These are phyloP conservation scores for Eucalyptus camaldulensis DNA, from an alignment of 345 rosid genomes.

Conservation along the genomic window DNA sequence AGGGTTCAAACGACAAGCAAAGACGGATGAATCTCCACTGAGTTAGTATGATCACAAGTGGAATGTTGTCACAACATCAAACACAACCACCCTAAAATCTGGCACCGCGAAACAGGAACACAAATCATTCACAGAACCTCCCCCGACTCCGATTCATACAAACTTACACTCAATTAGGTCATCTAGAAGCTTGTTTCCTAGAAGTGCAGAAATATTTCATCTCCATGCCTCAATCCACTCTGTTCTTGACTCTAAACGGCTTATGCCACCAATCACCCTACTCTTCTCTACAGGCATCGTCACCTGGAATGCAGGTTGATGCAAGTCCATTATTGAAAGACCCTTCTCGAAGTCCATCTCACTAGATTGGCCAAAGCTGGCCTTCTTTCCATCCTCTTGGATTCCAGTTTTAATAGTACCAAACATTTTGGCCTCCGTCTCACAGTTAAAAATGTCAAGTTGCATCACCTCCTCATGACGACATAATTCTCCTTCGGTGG, in stretches of 20 bases:
- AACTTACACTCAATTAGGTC: neutral
- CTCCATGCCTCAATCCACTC: slow-evolving; percentile 67
- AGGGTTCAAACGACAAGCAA: neutral
- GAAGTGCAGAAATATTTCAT: slow-evolving; percentile 4
- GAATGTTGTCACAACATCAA: neutral
- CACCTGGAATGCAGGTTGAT: slow-evolving; percentile 12
- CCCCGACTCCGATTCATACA: neutral
- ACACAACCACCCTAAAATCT: neutral
- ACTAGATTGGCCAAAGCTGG: slow-evolving; percentile 25
- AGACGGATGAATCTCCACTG: neutral
- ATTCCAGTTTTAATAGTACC: neutral
- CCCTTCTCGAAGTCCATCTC: slow-evolving; percentile 11
- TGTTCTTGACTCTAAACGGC: slow-evolving; percentile 46
- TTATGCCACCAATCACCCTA: slow-evolving; percentile 35
- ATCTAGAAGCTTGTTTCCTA: neutral
- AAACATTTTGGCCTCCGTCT: neutral
- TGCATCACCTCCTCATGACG: neutral
- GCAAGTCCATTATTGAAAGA: slow-evolving; percentile 5
- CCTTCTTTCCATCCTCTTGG: slow-evolving; percentile 1
- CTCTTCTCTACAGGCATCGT: slow-evolving; percentile 15
- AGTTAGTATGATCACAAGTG: neutral
- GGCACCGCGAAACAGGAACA: neutral
- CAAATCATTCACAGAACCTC: neutral
- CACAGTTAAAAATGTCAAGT: neutral
- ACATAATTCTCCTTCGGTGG: slow-evolving; percentile 6